These are phyloP conservation scores for Camelina hispida DNA, from an alignment of 345 rosid genomes.

Conservation along the genomic window DNA sequence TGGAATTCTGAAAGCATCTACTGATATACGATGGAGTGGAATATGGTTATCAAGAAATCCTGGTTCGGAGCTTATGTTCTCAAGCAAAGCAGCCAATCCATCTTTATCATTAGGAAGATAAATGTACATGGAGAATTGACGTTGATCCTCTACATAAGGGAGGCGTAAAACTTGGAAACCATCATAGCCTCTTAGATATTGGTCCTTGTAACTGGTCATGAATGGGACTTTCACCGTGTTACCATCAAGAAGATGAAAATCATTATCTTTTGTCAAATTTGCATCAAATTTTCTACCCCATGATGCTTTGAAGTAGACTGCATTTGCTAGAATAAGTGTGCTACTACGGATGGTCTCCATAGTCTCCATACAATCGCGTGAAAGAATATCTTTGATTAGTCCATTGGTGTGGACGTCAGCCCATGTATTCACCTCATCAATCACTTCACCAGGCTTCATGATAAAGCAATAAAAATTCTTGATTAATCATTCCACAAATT, in stretches of 20 bases:
- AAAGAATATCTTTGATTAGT: conserved; percentile 66
- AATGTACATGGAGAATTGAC: conserved; percentile 66
- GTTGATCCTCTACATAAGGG: conserved; percentile 66
- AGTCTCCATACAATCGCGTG: conserved; percentile 50
- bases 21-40: conserved; percentile 36
- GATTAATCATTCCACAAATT: not conserved
- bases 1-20: conserved; percentile 57
- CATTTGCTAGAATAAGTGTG: conserved; percentile 65
- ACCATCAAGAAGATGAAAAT: conserved; percentile 64
- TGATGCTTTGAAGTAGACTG: conserved; percentile 73
- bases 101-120: conserved; percentile 68
- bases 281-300: conserved; percentile 64
- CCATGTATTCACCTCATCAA: conserved; percentile 62
- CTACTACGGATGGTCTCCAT: conserved; percentile 43
- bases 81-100: conserved; percentile 55
- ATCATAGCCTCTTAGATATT: conserved; percentile 47
- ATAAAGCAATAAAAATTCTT: not conserved
- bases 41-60: conserved; percentile 57
- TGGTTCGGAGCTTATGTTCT: conserved; percentile 48
- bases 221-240: conserved; percentile 60
- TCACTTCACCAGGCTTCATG: conserved; percentile 60
- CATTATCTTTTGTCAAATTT: conserved; percentile 51
- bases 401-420: conserved; percentile 64
- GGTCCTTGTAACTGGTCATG: conserved; percentile 66
- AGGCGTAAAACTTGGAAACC: conserved; percentile 71